Percentiles rank a stretch among this genome's conserved stretches.
These are phyloP conservation scores for Aspergillus olivimuriae DNA, from an alignment of 495 filamentous ascomycete species.

Conservation along the genomic window DNA sequence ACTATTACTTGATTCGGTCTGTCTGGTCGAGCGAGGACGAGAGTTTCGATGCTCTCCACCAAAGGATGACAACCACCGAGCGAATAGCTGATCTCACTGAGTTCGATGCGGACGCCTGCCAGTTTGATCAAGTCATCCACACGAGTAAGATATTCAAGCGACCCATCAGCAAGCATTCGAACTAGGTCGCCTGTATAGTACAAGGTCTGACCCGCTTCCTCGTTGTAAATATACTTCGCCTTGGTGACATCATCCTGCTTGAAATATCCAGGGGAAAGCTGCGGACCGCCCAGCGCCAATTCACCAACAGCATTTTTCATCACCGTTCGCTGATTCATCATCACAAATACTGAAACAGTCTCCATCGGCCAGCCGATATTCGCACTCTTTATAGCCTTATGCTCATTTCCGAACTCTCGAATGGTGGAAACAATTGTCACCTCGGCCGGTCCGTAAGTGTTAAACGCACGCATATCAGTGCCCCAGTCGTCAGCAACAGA, in stretches of 20 bases:
- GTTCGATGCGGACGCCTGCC: conserved; percentile 31
- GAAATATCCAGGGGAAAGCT: conserved; percentile 37
- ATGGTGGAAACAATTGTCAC: conserved; percentile 32
- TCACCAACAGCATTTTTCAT: conserved; percentile 39
- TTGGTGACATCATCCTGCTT: conserved; percentile 37
- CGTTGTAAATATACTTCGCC: conserved; percentile 32
- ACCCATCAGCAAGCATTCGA: conserved; percentile 34
- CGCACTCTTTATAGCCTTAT: conserved; percentile 23
- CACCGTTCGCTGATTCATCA: conserved; percentile 18
- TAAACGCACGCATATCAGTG: conserved; percentile 24
- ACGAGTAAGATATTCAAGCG: conserved; percentile 36
- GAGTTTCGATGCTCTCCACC: conserved; percentile 25
- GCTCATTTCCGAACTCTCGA: conserved; percentile 24
- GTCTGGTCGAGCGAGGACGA: conserved; percentile 21
- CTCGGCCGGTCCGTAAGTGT: conserved; percentile 35
- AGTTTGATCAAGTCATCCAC: conserved; percentile 34
- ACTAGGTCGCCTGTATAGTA: conserved; percentile 51
- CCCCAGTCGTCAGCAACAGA: conserved; percentile 34
- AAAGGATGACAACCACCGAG: conserved; percentile 24
- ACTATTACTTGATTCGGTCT: conserved; percentile 28
- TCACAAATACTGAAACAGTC: conserved; percentile 28
- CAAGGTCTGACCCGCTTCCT: conserved; percentile 18
- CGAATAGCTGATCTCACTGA: conserved; percentile 31
- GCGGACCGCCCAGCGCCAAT: conserved; percentile 36
- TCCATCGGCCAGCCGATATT: conserved; percentile 32